Conservation (phyloP, 768 basidiomycete species). For the Tricholoma hemisulphureum region DNA sequence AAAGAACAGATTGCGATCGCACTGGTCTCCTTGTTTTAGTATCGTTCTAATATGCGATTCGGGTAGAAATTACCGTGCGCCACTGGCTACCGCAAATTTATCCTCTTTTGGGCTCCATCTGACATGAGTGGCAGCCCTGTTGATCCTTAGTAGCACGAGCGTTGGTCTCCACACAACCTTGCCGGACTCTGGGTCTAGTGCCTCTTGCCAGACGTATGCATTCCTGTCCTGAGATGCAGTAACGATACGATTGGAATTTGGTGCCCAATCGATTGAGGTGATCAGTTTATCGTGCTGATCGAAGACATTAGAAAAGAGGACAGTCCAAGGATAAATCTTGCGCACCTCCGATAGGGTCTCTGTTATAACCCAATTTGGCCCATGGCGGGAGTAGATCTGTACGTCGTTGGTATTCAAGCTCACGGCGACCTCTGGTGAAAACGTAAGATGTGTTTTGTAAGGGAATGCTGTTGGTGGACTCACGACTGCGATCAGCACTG, state of each 20-base stretch:
- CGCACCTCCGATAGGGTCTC: slow-evolving; percentile 85
- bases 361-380: slow-evolving; percentile 63
- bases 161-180: slow-evolving; percentile 88
- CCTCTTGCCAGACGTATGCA: slow-evolving; percentile 96
- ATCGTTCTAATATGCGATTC: background rate
- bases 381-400: slow-evolving; percentile 71
- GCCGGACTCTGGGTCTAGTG: slow-evolving; percentile 70
- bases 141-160: slow-evolving; percentile 91
- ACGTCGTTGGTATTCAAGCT: slow-evolving; percentile 90
- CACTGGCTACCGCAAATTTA: slow-evolving; percentile 98
- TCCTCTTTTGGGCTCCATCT: slow-evolving; percentile 97
- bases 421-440: slow-evolving; percentile 76
- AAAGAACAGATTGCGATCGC: slow-evolving; percentile 97
- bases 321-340: slow-evolving; percentile 1
- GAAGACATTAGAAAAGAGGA: background rate
- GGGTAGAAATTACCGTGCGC: slow-evolving; percentile 68
- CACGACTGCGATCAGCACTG: slow-evolving; percentile 84
- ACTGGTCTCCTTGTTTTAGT: slow-evolving; percentile 36
- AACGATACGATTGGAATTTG: slow-evolving; percentile 93
- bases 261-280: slow-evolving; percentile 99
- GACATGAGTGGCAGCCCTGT: slow-evolving; percentile 92
- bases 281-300: slow-evolving; percentile 95
- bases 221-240: slow-evolving; percentile 99
- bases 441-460: slow-evolving; percentile 5
- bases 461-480: slow-evolving; percentile 29